A percentile compares a stretch with the other conserved stretches of the same genome.
Conservation (phyloP, 306 rosid genomes). For the Acacia crassicarpa region DNA sequence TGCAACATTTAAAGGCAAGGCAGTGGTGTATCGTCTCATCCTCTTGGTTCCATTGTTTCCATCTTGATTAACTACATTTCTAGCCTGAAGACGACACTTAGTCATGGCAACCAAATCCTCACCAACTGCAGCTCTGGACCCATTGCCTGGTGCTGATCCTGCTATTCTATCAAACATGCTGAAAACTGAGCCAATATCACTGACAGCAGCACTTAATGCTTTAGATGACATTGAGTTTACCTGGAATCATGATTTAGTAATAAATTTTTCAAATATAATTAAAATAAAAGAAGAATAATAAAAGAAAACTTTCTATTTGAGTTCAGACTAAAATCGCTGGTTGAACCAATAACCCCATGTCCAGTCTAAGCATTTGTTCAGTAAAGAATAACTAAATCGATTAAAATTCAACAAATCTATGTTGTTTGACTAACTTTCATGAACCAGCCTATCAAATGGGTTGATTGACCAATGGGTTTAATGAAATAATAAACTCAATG, state of each 20-base stretch:
- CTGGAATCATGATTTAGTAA: slow-evolving; percentile 50
- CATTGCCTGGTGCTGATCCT: slow-evolving; percentile 97
- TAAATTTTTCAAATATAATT: slow-evolving; percentile 20
- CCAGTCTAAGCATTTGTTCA: not conserved
- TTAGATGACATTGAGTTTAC: slow-evolving; percentile 77
- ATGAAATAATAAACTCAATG: not conserved
- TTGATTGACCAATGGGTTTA: not conserved
- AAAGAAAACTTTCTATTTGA: slow-evolving; percentile 3
- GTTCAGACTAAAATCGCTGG: not conserved
- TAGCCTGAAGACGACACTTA: slow-evolving; percentile 91
- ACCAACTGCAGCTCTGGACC: slow-evolving; percentile 98
- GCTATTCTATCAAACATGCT: slow-evolving; percentile 96
- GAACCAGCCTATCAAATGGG: not conserved
- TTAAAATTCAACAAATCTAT: not conserved
- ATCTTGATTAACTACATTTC: slow-evolving; percentile 78
- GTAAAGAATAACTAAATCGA: not conserved
- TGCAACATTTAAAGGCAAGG: slow-evolving; percentile 83
- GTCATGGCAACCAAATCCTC: slow-evolving; percentile 99
- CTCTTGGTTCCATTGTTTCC: slow-evolving; percentile 80
- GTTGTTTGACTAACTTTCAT: not conserved
- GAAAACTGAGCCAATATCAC: slow-evolving; percentile 87
- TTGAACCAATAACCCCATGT: not conserved
- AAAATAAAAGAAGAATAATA: slow-evolving; percentile 16
- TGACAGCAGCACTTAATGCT: slow-evolving; percentile 79
- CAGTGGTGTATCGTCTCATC: slow-evolving; percentile 88